phyloP scores from a whole-genome alignment of 768 basidiomycete genomes.

The Phylloporus sp. region DNA sequence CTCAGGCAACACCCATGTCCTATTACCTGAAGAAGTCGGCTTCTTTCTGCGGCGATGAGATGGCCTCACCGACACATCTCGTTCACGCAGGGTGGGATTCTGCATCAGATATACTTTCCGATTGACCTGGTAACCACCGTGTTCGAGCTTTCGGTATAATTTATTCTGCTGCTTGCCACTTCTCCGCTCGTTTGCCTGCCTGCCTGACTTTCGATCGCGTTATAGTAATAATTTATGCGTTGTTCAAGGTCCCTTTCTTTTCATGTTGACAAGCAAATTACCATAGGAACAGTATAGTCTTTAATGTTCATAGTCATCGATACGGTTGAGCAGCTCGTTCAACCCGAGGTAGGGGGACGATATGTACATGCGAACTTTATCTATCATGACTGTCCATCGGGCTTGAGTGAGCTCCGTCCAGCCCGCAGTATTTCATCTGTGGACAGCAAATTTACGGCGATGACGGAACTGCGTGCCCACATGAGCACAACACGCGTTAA shows the following conservation, averaged over 20 bases:
- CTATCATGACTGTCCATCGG: slow-evolving; percentile 61
- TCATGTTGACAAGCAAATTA: slow-evolving; percentile 15
- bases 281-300: slow-evolving; percentile 27
- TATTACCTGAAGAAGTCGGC: slow-evolving; percentile 38
- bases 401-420: slow-evolving; percentile 82
- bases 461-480: slow-evolving; percentile 64
- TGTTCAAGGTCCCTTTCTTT: slow-evolving; percentile 9
- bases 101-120: slow-evolving; percentile 39
- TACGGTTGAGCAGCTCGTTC: slow-evolving; percentile 10
- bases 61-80: slow-evolving; percentile 46
- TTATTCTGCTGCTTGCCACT: slow-evolving; percentile 20
- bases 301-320: slow-evolving; percentile 30
- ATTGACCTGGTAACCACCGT: slow-evolving; percentile 22
- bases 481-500: slow-evolving; percentile 22
- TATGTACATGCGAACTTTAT: slow-evolving; percentile 18
- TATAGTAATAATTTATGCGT: slow-evolving; percentile 27
- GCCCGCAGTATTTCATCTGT: slow-evolving; percentile 95
- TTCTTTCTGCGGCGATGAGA: slow-evolving; percentile 36
- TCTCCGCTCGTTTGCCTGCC: slow-evolving; percentile 18
- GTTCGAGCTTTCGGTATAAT: slow-evolving; percentile 15
- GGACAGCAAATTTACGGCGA: slow-evolving; percentile 90
- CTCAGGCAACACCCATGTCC: slow-evolving; percentile 32
- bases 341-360: slow-evolving; percentile 19
- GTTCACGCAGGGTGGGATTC: slow-evolving; percentile 59
- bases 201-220: slow-evolving; percentile 13